phyloP scores from a whole-genome alignment of 108 stramenopile genomes.

The Nannochloropsis salina region DNA sequence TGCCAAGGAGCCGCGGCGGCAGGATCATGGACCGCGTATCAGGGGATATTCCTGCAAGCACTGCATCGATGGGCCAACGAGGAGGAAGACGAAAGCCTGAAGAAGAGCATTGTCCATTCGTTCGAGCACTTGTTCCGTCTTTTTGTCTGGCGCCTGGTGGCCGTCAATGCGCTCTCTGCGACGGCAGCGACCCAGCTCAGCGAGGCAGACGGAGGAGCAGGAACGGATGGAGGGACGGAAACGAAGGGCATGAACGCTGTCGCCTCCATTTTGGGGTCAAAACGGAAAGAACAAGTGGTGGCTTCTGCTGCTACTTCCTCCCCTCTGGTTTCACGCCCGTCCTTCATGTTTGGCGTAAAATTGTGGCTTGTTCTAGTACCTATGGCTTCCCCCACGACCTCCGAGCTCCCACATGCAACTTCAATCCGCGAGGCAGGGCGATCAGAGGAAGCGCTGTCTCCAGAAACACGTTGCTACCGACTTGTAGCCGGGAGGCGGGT shows the following conservation, averaged over 20 bases:
- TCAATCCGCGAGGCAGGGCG: too few relatives aligned
- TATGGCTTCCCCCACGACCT: too few relatives aligned
- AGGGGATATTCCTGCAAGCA: not conserved
- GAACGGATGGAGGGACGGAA: not conserved
- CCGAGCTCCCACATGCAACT: too few relatives aligned
- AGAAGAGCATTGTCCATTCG: not conserved
- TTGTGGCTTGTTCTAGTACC: not conserved
- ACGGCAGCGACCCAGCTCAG: not conserved
- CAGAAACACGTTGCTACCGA: not conserved
- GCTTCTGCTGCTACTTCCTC: conserved; percentile 10
- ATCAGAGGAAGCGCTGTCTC: not conserved
- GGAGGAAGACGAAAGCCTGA: not conserved
- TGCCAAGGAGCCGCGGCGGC: not conserved
- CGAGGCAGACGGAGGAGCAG: not conserved
- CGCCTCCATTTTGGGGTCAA: too few relatives aligned
- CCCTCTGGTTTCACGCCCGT: not conserved
- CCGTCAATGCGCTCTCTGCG: not conserved
- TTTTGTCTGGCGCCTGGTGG: not conserved
- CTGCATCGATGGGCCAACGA: not conserved
- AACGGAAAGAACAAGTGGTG: not conserved
- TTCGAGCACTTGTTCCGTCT: conserved; percentile 11
- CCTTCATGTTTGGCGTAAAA: not conserved
- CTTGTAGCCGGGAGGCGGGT: not conserved
- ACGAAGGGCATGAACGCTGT: not conserved
- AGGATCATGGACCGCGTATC: not conserved